These are phyloP conservation scores for Pythium brachiatum DNA, from an alignment of 352 stramenopile species.

Conservation along the genomic window DNA sequence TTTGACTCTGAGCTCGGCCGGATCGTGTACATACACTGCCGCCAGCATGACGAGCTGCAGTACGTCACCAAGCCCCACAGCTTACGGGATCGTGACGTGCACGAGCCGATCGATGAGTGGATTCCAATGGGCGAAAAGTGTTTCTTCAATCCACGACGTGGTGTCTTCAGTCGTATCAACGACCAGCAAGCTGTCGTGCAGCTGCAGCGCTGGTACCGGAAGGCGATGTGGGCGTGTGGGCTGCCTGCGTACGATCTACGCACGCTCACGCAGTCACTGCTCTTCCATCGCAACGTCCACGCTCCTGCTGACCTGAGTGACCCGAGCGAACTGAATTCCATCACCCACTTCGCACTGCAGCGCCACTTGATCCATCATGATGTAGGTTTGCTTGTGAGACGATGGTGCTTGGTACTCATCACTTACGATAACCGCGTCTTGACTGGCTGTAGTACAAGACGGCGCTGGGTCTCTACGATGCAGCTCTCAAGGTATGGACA, in stretches of 20 bases:
- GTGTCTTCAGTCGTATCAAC: conserved; percentile 41
- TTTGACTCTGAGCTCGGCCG: conserved; percentile 27
- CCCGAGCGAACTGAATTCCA: conserved; percentile 24
- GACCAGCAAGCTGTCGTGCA: conserved; percentile 25
- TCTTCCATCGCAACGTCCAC: conserved; percentile 33
- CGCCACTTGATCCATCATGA: conserved; percentile 53
- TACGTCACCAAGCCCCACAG: conserved; percentile 40
- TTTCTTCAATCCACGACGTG: conserved; percentile 50
- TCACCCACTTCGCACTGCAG: conserved; percentile 43
- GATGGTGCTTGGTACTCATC: too few relatives aligned
- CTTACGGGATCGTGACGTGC: conserved; percentile 45
- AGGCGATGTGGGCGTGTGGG: conserved; percentile 41
- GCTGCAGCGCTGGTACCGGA: conserved; percentile 60
- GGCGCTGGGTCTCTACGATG: conserved; percentile 48
- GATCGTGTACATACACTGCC: conserved; percentile 40
- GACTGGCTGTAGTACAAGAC: conserved; percentile 40
- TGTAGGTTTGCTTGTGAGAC: conserved; percentile 24
- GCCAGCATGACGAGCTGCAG: conserved; percentile 5
- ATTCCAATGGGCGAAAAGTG: background rate
- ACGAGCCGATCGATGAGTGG: conserved; percentile 49
- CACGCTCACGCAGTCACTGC: conserved; percentile 32
- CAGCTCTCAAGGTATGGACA: conserved; percentile 39
- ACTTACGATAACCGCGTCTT: too few relatives aligned
- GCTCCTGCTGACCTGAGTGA: conserved; percentile 6
- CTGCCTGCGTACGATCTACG: conserved; percentile 44